Evolutionary conservation across 177 flowering plant species (phyloP).

Genomic region (Vitis hybrid): DNA sequence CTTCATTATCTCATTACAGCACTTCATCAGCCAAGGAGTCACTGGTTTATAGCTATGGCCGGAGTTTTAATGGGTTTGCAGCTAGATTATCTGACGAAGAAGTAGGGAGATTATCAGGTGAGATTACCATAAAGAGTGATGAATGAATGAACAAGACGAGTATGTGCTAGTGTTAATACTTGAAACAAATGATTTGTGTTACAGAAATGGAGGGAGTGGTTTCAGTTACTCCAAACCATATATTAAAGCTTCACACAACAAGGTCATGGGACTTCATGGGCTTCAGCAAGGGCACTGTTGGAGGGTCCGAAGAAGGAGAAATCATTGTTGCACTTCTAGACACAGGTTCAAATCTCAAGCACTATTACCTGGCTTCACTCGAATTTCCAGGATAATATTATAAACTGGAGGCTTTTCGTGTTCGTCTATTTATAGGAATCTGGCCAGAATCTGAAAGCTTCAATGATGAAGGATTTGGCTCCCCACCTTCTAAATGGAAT

Average conservation of each 20-base stretch:
- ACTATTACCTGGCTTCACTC: neutral
- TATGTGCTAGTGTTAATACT: no score
- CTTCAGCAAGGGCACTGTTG: constrained; percentile 8
- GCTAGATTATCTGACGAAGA: constrained; percentile 45
- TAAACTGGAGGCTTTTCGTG: neutral
- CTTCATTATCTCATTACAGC: constrained; percentile 19
- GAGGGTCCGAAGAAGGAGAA: constrained; percentile 21
- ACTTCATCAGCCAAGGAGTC: constrained; percentile 31
- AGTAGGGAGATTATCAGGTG: constrained; percentile 36
- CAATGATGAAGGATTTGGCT: constrained; percentile 32
- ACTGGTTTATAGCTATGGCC: constrained; percentile 40
- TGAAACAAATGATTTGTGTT: neutral
- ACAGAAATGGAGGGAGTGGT: constrained; percentile 44
- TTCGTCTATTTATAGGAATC: constrained; percentile 22
- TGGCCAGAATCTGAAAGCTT: constrained; percentile 46
- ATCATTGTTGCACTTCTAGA: constrained; percentile 46
- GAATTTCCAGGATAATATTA: neutral
- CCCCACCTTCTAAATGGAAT: constrained; percentile 51
- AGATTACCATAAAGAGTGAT: neutral
- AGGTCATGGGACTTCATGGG: constrained; percentile 56
- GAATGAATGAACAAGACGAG: no score
- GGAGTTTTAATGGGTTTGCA: constrained; percentile 57
- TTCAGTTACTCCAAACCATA: constrained; percentile 34
- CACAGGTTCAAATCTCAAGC: constrained; percentile 23
- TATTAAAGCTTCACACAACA: constrained; percentile 40